Conservation (phyloP, 768 basidiomycete genomes). For the Psilocybe cyanescens region DNA sequence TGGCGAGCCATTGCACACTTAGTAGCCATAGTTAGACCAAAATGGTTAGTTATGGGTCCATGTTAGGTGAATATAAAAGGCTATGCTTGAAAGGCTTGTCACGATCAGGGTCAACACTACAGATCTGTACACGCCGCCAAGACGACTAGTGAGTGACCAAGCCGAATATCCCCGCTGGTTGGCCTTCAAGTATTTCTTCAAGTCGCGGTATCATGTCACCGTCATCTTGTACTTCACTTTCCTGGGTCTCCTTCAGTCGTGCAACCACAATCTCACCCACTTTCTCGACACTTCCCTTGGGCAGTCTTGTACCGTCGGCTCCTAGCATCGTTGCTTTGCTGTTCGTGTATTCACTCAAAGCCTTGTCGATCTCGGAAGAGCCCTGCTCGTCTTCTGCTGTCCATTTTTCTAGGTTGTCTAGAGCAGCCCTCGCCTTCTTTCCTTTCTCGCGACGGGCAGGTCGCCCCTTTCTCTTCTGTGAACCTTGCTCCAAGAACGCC, state of each 20-base stretch:
- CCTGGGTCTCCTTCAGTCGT: constrained; percentile 57
- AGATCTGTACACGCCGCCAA: neutral
- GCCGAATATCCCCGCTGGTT: neutral
- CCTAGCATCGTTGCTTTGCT: constrained; percentile 46
- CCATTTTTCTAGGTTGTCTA: constrained; percentile 54
- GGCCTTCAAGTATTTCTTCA: neutral
- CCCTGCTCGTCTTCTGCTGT: constrained; percentile 37
- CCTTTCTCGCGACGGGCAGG: constrained; percentile 64
- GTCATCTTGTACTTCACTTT: constrained; percentile 28
- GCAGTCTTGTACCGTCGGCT: constrained; percentile 1
- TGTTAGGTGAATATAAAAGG: neutral
- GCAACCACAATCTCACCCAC: constrained; percentile 53
- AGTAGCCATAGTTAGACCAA: neutral
- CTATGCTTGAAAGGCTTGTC: neutral
- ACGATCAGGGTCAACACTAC: neutral
- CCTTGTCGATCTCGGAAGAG: constrained; percentile 5
- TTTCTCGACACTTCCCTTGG: constrained; percentile 41
- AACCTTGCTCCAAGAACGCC: constrained; percentile 24
- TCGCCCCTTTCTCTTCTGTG: constrained; percentile 61
- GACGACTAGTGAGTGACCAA: neutral
- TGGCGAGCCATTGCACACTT: too few species aligned
- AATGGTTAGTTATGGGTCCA: constrained; percentile 4
- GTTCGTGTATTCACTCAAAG: constrained; percentile 39
- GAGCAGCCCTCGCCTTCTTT: constrained; percentile 53
- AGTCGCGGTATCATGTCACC: neutral